phyloP scores from a whole-genome alignment of 495 filamentous ascomycete genomes.

The Staphylotrichum tortipilum region DNA sequence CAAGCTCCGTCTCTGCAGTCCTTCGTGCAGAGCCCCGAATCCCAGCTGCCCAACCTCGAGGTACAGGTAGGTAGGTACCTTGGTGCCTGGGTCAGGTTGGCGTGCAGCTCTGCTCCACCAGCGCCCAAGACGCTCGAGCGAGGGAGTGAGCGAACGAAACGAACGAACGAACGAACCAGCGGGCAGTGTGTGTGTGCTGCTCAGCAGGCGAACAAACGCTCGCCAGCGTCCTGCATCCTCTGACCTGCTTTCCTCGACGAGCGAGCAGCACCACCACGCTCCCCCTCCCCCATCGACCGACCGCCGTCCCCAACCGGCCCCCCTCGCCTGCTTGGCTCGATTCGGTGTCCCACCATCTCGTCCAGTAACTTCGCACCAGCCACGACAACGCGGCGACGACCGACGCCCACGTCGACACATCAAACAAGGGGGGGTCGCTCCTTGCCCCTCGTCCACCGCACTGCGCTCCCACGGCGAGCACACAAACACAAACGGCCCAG shows the following conservation, averaged over 20 bases:
- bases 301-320: not conserved
- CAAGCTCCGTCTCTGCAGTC: too few species aligned
- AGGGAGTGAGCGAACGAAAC: too few species aligned
- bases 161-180: too few species aligned
- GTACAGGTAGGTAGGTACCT: too few species aligned
- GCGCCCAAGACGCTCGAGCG: too few species aligned
- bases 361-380: not conserved
- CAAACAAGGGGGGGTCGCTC: not conserved
- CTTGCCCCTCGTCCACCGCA: not conserved
- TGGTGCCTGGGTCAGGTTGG: too few species aligned
- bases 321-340: not conserved
- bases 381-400: not conserved
- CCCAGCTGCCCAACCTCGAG: too few species aligned
- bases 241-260: not conserved
- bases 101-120: too few species aligned
- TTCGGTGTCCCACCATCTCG: not conserved
- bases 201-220: not conserved
- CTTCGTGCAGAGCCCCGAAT: too few species aligned
- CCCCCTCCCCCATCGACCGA: too few species aligned
- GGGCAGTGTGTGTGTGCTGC: too few species aligned
- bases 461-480: not conserved
- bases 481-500: not conserved
- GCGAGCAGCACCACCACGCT: too few species aligned
- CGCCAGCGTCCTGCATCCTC: not conserved
- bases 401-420: not conserved